Conservation (phyloP, 176 grass and related monocot genomes). For the Eragrostis nindensis region DNA sequence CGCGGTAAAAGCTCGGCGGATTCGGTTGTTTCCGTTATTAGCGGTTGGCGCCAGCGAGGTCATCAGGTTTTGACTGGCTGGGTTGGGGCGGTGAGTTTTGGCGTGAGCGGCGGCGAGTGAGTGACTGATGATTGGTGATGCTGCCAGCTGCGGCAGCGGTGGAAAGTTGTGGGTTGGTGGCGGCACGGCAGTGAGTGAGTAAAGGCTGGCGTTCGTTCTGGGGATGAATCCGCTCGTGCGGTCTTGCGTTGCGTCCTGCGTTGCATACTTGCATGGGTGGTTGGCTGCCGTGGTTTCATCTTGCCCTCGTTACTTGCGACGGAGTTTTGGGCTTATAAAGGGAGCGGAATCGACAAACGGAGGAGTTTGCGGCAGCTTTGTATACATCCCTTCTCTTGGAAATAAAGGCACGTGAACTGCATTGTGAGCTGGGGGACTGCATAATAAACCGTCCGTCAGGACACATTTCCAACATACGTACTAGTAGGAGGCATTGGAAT, state of each 20-base stretch:
- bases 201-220: neutral
- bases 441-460: neutral
- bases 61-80: constrained; percentile 17
- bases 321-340: neutral
- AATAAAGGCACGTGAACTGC: neutral
- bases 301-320: neutral
- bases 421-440: neutral
- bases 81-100: neutral
- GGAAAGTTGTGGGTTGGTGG: neutral
- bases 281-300: no score
- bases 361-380: neutral
- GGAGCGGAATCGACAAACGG: neutral
- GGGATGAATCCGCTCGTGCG: neutral
- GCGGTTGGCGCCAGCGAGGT: constrained; percentile 13
- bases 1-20: constrained; percentile 31
- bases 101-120: no score
- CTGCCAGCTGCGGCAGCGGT: neutral
- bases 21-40: neutral
- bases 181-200: neutral
- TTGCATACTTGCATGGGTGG: neutral
- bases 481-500: neutral
- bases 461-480: neutral
- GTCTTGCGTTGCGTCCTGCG: neutral
- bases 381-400: neutral
- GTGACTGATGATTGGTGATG: neutral